Evolutionary conservation across 371 early-diverging fungal genomes (phyloP).

Genomic region (Actinomortierella wolfii): DNA sequence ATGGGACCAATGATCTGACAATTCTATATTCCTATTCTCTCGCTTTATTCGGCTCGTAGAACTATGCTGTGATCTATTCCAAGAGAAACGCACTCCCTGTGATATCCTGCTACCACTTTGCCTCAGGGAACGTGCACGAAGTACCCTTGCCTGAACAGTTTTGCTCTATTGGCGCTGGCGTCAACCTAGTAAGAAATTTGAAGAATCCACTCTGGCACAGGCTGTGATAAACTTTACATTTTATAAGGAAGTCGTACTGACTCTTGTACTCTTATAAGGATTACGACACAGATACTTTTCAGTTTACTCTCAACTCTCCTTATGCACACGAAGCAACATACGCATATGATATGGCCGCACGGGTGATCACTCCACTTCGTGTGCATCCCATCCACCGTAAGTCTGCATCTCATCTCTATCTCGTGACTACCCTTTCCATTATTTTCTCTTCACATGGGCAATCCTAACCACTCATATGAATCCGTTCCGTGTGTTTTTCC

Average conservation of each 20-base stretch:
- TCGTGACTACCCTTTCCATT: neutral
- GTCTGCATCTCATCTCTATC: neutral
- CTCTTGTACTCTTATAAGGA: conserved; percentile 45
- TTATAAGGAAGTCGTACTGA: too few relatives aligned
- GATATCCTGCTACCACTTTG: conserved; percentile 59
- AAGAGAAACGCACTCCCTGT: conserved; percentile 65
- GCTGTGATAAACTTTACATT: too few relatives aligned
- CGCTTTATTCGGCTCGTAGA: conserved; percentile 27
- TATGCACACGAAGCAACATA: conserved; percentile 70
- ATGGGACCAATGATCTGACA: neutral
- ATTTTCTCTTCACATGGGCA: conserved; percentile 9
- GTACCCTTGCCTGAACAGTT: conserved; percentile 63
- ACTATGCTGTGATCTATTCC: conserved; percentile 65
- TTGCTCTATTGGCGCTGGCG: conserved; percentile 67
- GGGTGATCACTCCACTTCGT: conserved; percentile 51
- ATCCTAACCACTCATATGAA: conserved; percentile 23
- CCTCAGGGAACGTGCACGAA: conserved; percentile 48
- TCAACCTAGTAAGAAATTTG: conserved; percentile 57
- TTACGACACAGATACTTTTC: conserved; percentile 68
- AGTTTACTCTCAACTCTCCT: conserved; percentile 72
- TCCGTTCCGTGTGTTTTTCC: conserved; percentile 14
- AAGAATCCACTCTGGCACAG: neutral
- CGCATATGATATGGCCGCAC: conserved; percentile 70
- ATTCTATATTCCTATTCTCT: neutral
- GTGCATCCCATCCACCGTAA: conserved; percentile 59